These are phyloP conservation scores for Leccinum discolor DNA, from an alignment of 1,284 basidiomycete species.

Conservation along the genomic window DNA sequence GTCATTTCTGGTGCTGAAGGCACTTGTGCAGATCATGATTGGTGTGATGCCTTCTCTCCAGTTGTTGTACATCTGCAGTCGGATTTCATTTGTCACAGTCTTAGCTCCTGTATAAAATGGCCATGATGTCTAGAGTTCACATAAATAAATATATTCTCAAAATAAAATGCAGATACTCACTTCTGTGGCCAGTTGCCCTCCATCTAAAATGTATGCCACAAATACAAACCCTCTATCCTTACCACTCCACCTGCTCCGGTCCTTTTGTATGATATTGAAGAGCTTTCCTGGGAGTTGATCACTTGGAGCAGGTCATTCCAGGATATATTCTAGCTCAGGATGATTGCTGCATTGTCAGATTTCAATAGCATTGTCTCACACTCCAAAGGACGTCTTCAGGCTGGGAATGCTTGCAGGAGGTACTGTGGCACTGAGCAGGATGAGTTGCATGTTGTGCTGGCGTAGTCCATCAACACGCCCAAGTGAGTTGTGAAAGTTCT, in stretches of 20 bases:
- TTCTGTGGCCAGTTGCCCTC: not conserved
- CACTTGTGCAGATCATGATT: not conserved
- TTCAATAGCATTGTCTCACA: not conserved
- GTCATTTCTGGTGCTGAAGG: not conserved
- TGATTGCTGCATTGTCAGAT: not conserved
- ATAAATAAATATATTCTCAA: not conserved
- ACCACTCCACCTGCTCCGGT: too few species aligned
- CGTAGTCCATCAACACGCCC: not conserved
- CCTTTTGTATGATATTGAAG: too few species aligned
- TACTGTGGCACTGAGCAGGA: not conserved
- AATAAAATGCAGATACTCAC: not conserved
- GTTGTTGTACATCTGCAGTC: not conserved
- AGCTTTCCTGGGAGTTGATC: too few species aligned
- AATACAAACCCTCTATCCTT: not conserved
- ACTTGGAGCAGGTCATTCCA: too few species aligned
- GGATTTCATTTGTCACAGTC: not conserved
- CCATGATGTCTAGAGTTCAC: not conserved
- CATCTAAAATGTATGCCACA: not conserved
- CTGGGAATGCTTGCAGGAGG: not conserved
- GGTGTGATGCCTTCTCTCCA: not conserved
- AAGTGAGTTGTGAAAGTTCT: not conserved
- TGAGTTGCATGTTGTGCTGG: not conserved
- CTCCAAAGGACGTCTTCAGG: not conserved
- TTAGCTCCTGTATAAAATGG: not conserved
- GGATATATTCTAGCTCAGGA: not conserved